Conservation (phyloP, 2,329 filamentous ascomycete species). For the Scedosporium aurantiacum region DNA sequence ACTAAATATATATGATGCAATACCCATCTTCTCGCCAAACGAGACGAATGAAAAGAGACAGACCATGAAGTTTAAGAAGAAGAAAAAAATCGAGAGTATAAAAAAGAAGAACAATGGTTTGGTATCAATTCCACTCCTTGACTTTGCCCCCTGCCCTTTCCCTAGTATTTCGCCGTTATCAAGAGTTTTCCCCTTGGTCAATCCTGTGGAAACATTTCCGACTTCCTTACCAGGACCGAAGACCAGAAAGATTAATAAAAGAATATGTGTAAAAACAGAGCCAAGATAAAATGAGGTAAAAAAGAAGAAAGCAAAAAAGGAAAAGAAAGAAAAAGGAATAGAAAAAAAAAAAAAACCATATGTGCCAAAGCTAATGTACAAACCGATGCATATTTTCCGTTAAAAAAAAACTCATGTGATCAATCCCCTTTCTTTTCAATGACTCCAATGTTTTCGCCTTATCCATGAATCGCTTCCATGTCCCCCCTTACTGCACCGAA, state of each 20-base stretch:
- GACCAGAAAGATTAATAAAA: background rate
- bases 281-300: background rate
- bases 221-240: background rate
- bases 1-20: too few species aligned
- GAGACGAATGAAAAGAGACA: background rate
- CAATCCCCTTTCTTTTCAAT: background rate
- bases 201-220: too few species aligned
- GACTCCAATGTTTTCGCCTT: background rate
- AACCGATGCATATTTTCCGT: too few species aligned
- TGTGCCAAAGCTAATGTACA: background rate
- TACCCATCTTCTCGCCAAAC: too few species aligned
- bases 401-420: background rate
- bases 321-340: background rate
- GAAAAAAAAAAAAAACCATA: background rate
- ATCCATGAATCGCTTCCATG: background rate
- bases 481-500: constrained; percentile 9
- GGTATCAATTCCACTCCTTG: background rate
- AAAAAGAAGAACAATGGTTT: background rate
- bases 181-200: too few species aligned
- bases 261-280: background rate
- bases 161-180: background rate
- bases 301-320: background rate
- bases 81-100: background rate
- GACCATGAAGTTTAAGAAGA: background rate
- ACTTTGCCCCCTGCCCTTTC: background rate